Conservation (phyloP, 192 early-diverging fungal species). For the Umbelopsis ramanniana region DNA sequence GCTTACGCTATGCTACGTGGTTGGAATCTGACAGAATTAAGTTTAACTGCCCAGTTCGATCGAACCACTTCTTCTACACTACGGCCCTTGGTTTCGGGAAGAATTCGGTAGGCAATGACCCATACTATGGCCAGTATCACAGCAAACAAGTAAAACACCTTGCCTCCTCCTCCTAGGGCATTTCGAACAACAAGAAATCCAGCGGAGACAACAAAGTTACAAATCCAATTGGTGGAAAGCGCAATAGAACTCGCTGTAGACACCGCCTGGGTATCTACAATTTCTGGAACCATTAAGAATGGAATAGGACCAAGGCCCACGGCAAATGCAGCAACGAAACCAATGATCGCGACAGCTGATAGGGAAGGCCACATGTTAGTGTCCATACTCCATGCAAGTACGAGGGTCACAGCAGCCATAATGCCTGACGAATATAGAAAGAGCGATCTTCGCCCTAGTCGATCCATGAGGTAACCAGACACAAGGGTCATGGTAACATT, state of each 20-base stretch:
- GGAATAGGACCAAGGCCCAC: slow-evolving; percentile 86
- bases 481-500: slow-evolving; percentile 76
- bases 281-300: slow-evolving; percentile 74
- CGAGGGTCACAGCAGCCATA: slow-evolving; percentile 61
- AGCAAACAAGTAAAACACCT: slow-evolving; percentile 71
- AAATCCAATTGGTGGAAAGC: slow-evolving; percentile 65
- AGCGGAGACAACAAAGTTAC: slow-evolving; percentile 68
- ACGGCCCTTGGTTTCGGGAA: slow-evolving; percentile 77
- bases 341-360: slow-evolving; percentile 67
- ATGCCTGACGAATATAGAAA: slow-evolving; percentile 61
- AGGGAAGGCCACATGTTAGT: slow-evolving; percentile 58
- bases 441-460: slow-evolving; percentile 71
- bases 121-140: slow-evolving; percentile 36
- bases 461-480: slow-evolving; percentile 77
- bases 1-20: neutral
- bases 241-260: slow-evolving; percentile 69
- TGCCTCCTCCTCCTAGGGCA: slow-evolving; percentile 52
- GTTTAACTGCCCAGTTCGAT: slow-evolving; percentile 30
- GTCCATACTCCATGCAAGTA: slow-evolving; percentile 64
- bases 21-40: neutral
- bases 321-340: slow-evolving; percentile 79
- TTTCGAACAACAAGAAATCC: slow-evolving; percentile 61
- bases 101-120: slow-evolving; percentile 49
- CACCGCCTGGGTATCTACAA: slow-evolving; percentile 70
- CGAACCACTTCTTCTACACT: slow-evolving; percentile 56